These are phyloP conservation scores for Penicillium egyptiacum DNA, from an alignment of 495 filamentous ascomycete genomes.

Conservation along the genomic window DNA sequence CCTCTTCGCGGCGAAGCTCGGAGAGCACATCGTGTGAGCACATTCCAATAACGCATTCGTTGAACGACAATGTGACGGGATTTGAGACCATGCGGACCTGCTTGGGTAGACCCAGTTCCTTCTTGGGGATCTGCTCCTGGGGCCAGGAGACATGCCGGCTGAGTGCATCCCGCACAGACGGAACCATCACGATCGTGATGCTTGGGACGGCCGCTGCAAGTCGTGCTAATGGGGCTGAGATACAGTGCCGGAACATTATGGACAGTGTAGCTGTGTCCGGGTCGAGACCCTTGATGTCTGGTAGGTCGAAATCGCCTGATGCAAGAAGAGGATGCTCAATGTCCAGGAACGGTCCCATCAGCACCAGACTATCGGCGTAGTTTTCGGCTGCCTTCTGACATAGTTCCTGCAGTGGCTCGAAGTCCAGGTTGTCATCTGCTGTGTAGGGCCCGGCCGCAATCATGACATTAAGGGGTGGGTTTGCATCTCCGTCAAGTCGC, in stretches of 20 bases:
- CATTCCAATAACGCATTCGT: conserved; percentile 78
- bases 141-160: conserved; percentile 86
- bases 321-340: conserved; percentile 86
- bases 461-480: conserved; percentile 68
- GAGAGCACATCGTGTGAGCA: conserved; percentile 81
- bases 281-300: conserved; percentile 65
- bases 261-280: conserved; percentile 75
- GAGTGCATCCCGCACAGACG: conserved; percentile 81
- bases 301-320: conserved; percentile 86
- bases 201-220: conserved; percentile 67
- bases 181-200: conserved; percentile 78
- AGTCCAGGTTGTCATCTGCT: conserved; percentile 84
- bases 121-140: conserved; percentile 73
- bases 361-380: conserved; percentile 75
- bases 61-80: conserved; percentile 80
- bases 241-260: conserved; percentile 78
- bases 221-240: conserved; percentile 63
- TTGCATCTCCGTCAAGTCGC: conserved; percentile 61
- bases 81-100: conserved; percentile 77
- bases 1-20: conserved; percentile 76
- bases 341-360: conserved; percentile 88
- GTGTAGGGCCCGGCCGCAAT: conserved; percentile 88
- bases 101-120: conserved; percentile 74
- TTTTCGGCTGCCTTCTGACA: conserved; percentile 72
- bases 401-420: conserved; percentile 78